Evolutionary conservation across 2,329 filamentous ascomycete species (phyloP).

Genomic region (Neurospora sp.): DNA sequence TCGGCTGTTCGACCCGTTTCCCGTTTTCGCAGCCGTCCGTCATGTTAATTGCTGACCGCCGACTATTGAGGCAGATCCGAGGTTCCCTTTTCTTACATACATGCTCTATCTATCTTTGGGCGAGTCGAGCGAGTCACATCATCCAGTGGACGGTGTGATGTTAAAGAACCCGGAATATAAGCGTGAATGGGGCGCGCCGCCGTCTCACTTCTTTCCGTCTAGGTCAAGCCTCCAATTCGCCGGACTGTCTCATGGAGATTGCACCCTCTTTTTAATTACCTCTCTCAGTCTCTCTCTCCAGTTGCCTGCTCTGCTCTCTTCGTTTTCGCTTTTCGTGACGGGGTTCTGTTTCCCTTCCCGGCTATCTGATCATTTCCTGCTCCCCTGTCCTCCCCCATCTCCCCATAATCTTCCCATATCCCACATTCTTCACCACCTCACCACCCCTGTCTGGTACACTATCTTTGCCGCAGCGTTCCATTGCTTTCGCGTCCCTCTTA

Average conservation of each 20-base stretch:
- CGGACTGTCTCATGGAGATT: neutral
- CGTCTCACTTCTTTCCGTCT: neutral
- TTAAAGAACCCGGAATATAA: neutral
- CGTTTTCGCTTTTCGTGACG: conserved; percentile 3
- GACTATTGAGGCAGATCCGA: neutral
- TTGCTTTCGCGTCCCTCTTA: neutral
- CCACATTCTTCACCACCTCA: neutral
- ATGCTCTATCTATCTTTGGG: neutral
- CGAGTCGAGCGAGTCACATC: neutral
- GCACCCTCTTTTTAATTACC: conserved; percentile 5
- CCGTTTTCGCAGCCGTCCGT: neutral
- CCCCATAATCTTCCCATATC: neutral
- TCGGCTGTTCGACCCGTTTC: neutral
- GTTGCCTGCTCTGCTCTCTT: conserved; percentile 4
- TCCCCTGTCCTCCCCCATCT: neutral
- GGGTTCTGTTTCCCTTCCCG: conserved; percentile 1
- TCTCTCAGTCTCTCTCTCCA: conserved; percentile 9
- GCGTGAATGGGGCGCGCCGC: neutral
- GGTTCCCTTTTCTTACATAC: neutral
- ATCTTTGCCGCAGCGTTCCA: neutral
- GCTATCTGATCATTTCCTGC: conserved; percentile 2
- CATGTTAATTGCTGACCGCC: neutral
- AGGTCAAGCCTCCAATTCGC: neutral
- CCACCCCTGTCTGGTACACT: neutral
- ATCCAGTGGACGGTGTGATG: neutral